Evolutionary conservation across 1,284 basidiomycete species (phyloP).

Genomic region (Singerocomus rubriflavus): DNA sequence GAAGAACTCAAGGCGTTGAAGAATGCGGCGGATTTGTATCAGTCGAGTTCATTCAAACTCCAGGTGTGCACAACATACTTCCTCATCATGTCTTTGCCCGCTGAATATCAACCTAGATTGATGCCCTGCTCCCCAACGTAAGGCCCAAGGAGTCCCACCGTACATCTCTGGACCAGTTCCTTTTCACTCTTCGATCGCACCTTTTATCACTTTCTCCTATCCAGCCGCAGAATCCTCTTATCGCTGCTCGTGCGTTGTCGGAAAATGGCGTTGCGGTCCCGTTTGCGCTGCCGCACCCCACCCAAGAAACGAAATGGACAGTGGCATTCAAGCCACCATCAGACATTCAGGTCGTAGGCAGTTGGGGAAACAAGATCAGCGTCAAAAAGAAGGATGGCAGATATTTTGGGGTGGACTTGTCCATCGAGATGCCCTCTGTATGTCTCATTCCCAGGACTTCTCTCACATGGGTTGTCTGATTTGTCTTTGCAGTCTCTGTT

Average conservation of each 20-base stretch:
- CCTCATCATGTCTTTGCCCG: background rate
- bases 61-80: constrained; percentile 48
- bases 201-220: constrained; percentile 58
- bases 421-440: constrained; percentile 85
- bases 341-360: constrained; percentile 70
- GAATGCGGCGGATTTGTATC: constrained; percentile 76
- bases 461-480: constrained; percentile 1
- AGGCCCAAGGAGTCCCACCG: constrained; percentile 58
- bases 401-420: constrained; percentile 77
- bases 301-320: constrained; percentile 75
- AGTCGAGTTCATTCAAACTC: constrained; percentile 82
- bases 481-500: constrained; percentile 60
- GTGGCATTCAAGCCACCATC: constrained; percentile 67
- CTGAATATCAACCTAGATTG: constrained; percentile 54
- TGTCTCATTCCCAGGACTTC: constrained; percentile 26
- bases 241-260: constrained; percentile 51
- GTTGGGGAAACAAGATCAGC: constrained; percentile 67
- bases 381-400: constrained; percentile 63
- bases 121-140: constrained; percentile 75
- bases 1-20: constrained; percentile 76
- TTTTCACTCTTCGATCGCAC: constrained; percentile 57
- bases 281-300: constrained; percentile 60
- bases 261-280: constrained; percentile 57
- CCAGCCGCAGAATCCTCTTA: constrained; percentile 62
- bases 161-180: constrained; percentile 59